Evolutionary conservation across 1,284 basidiomycete species (phyloP), one percentile per base, ranked within the genome.

Genomic region (Trichosporon inkin): DNA sequence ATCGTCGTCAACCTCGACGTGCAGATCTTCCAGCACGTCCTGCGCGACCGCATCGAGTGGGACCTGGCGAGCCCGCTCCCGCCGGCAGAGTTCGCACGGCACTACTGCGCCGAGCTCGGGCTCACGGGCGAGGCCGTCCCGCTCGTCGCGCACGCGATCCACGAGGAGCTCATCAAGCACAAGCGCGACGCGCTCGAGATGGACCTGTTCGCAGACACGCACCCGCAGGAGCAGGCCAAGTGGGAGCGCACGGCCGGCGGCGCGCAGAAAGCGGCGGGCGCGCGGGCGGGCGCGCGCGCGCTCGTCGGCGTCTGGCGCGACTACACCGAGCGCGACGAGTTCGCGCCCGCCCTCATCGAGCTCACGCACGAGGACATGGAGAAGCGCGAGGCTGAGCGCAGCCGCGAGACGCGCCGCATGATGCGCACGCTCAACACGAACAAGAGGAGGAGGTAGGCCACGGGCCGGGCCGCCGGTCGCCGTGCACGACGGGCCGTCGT

Each of bases 21-120:
- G n/a, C 95, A 98, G 77, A 90, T 99, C 72, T 88, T 88, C 51
- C 90, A 88, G 17, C 84, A 92, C 74, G 90, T 95, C 75, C 83
- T 99, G 1, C 83, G 89, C 60, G 95, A 99, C 79, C 90, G 94
- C 66, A 90, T 99, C 69, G 96, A 99, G 79, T 99, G 96, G 96
- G 95, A 99, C 77, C 83, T 99, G 7, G 85, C 92, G 34, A 97
- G 94, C 0, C 84, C 88, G 0, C 84, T 98, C 16, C 94, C 93
- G 0, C 95, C 95, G 0, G 88, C 95, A 72, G 82, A 81, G 1
- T 99, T 98, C 71, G 86, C 95, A 0, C 78, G 80, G 37, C 86
- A 85, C 60, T 87, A 97, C 53, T 92, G 89, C 70, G 78, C 83
- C 37, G 95, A 99, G 68, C 84, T 98, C 8, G 93, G 92, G 2